Evolutionary conservation across 164 flowering plant species (phyloP).

Genomic region (Pachysandra terminalis): DNA sequence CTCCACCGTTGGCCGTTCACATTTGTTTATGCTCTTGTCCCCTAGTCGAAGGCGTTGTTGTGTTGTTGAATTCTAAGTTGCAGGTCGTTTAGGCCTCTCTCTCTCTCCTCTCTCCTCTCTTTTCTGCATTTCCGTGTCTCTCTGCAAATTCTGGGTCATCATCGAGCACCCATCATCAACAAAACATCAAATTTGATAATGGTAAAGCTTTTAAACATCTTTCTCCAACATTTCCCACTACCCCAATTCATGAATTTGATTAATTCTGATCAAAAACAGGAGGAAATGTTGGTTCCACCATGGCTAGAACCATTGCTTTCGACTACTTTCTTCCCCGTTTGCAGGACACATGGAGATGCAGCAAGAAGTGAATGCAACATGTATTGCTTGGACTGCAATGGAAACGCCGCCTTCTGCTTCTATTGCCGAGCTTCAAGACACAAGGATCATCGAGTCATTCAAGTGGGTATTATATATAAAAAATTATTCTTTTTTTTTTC

Average conservation of each 20-base stretch:
- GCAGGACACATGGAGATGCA: conserved; percentile 68
- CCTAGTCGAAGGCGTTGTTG: conserved; percentile 32
- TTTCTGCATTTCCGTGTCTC: not conserved
- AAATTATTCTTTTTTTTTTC: not conserved
- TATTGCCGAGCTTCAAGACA: conserved; percentile 77
- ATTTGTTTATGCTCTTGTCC: conserved; percentile 32
- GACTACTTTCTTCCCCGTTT: conserved; percentile 59
- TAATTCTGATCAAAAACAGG: conserved; percentile 12
- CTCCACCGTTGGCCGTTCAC: conserved; percentile 27
- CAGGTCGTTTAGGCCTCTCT: conserved; percentile 34
- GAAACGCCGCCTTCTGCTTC: conserved; percentile 73
- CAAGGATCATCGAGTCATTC: conserved; percentile 80
- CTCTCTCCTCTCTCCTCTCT: conserved; percentile 8
- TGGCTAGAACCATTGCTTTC: conserved; percentile 79
- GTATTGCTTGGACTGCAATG: conserved; percentile 77
- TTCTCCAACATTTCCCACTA: not conserved
- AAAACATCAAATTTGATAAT: conserved; percentile 1
- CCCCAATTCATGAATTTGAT: not conserved
- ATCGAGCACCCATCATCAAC: not conserved
- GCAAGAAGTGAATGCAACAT: conserved; percentile 85
- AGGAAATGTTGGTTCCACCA: conserved; percentile 58
- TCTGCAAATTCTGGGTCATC: not conserved
- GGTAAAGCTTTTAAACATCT: conserved; percentile 5
- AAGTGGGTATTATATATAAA: conserved; percentile 35
- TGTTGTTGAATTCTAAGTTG: conserved; percentile 64